Evolutionary conservation across 331 rosid species (phyloP), one percentile per base, ranked within the genome.

Genomic region (Spiraea crenata): DNA sequence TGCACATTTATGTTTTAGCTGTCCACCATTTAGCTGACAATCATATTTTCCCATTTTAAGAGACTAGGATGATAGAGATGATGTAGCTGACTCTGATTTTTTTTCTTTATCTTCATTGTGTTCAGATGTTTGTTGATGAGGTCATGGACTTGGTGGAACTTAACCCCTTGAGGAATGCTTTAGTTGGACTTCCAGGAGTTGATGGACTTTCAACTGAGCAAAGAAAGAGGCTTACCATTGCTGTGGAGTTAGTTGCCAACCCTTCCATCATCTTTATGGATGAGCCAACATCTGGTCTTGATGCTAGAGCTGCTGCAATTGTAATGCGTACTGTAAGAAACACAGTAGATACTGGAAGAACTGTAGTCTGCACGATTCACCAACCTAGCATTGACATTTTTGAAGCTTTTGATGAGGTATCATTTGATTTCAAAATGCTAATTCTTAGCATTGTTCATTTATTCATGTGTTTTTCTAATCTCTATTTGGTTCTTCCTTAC

Each of bases 251-350:
- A 47, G 85, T 81, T 44, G 82, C 85, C 1, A 81, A 81, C 39
- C 85, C 85, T 45, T 81, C 85, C 10, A 81, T 81, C 67, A 81
- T 81, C 40, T 81, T 81, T 72, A 61, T 81, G 72, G 85, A 81
- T 70, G 85, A 81, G 69, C 85, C 85, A 15, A 81, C 85, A 35
- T 81, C 85, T 0, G 85, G 85, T 14, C 71, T 81, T 44, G 85
- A 77, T 57, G 81, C 85, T 7, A 71, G 76, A 47, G 85, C 85
- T 35, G 82, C 85, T 5, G 77, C 81, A 5, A 77, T 77, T 5
- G 82, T 81, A 12, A 81, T 81, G 85, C 76, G 79, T 57, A 59
- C 81, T 4, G 85, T 81, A 10, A 81, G 85, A 77, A 81, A 81
- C 69, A 77, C 81, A 1, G 82, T 77, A 3, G 82, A 81, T 51